Conservation (phyloP, 2,329 filamentous ascomycete genomes). For the Fusarium newnesense region DNA sequence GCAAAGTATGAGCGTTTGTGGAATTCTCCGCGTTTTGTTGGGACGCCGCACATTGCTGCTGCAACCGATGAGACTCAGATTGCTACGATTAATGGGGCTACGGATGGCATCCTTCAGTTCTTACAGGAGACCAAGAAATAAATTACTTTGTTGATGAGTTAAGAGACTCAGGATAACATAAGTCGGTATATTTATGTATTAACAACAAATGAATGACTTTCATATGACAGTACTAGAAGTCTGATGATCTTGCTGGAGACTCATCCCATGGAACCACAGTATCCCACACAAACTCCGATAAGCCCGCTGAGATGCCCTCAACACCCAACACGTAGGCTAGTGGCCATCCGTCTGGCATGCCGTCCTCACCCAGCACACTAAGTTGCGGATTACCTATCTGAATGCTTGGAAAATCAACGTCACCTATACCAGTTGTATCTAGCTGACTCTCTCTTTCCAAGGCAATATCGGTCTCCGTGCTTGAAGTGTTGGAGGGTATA, state of each 20-base stretch:
- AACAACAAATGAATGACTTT: too few species aligned
- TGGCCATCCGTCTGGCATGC: not conserved
- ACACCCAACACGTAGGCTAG: not conserved
- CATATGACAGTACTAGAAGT: not conserved
- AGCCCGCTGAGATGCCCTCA: not conserved
- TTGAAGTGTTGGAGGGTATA: not conserved
- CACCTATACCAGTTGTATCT: not conserved
- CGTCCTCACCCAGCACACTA: not conserved
- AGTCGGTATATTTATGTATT: too few species aligned
- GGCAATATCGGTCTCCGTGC: too few species aligned
- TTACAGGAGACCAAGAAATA: not conserved
- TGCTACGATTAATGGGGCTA: not conserved
- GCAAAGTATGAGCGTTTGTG: not conserved
- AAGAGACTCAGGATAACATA: too few species aligned
- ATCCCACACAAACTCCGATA: not conserved
- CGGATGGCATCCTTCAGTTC: not conserved
- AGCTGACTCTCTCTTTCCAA: not conserved
- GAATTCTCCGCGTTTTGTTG: not conserved
- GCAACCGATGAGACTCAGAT: not conserved
- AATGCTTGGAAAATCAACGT: not conserved
- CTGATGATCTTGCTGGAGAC: not conserved
- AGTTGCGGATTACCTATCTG: not conserved
- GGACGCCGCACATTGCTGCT: not conserved
- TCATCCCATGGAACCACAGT: not conserved
- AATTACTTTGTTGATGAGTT: too few species aligned